A percentile compares a stretch with the other conserved stretches of the same genome.
These are phyloP conservation scores for Aspergillus sp. DNA, from an alignment of 2,329 filamentous ascomycete species.

Conservation along the genomic window DNA sequence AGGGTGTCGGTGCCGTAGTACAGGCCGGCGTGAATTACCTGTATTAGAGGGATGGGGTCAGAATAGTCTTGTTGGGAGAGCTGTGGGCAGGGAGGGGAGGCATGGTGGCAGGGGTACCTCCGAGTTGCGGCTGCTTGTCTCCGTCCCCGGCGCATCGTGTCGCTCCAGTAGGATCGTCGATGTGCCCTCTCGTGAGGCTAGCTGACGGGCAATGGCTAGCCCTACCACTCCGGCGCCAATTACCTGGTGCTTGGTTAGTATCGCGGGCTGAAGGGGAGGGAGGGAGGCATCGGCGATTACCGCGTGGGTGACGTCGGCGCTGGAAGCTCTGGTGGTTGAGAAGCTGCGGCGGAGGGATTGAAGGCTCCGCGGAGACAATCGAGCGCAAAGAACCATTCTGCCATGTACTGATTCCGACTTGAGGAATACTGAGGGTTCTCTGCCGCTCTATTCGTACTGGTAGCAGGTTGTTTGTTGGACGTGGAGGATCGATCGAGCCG, in stretches of 20 bases:
- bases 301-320: slow-evolving; percentile 55
- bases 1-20: slow-evolving; percentile 72
- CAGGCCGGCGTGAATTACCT: slow-evolving; percentile 89
- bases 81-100: no score
- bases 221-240: slow-evolving; percentile 68
- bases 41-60: no score
- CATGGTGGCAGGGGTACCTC: slow-evolving; percentile 59
- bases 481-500: no score
- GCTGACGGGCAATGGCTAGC: slow-evolving; percentile 64
- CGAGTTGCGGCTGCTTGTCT: slow-evolving; percentile 83
- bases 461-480: no score
- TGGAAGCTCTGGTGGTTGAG: slow-evolving; percentile 30
- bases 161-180: slow-evolving; percentile 74
- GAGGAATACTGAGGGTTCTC: no score
- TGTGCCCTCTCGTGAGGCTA: slow-evolving; percentile 52
- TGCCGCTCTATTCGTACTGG: no score
- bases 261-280: not conserved
- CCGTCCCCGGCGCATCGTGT: slow-evolving; percentile 64
- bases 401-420: not conserved
- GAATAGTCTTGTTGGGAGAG: no score
- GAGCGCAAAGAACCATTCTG: slow-evolving; percentile 10
- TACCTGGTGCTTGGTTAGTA: slow-evolving; percentile 30
- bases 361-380: slow-evolving; percentile 6
- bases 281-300: slow-evolving; percentile 21
- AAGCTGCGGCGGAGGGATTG: slow-evolving; percentile 25